Conservation (phyloP, 768 basidiomycete genomes). For the Panaeolus cyanescens region DNA sequence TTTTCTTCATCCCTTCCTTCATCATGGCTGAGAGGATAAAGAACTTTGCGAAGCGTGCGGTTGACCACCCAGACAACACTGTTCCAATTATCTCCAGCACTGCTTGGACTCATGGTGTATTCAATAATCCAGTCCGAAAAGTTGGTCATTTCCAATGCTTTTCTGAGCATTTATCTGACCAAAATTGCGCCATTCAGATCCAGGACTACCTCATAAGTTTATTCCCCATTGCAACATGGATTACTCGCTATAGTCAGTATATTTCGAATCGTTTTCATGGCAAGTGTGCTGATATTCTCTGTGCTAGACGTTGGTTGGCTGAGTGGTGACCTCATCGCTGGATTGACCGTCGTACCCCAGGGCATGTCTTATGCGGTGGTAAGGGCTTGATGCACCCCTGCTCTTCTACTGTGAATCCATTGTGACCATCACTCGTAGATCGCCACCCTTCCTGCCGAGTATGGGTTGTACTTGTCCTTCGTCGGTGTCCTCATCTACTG, state of each 20-base stretch:
- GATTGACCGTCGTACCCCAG: slow-evolving; percentile 94
- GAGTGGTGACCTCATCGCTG: slow-evolving; percentile 85
- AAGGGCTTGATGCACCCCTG: slow-evolving; percentile 6
- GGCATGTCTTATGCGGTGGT: slow-evolving; percentile 88
- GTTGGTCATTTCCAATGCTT: slow-evolving; percentile 37
- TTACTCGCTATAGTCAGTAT: slow-evolving; percentile 78
- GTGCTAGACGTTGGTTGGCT: slow-evolving; percentile 78
- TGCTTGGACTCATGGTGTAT: slow-evolving; percentile 49
- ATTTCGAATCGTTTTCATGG: neutral
- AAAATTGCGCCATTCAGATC: slow-evolving; percentile 37
- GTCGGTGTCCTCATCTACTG: slow-evolving; percentile 86
- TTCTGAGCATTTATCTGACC: slow-evolving; percentile 6
- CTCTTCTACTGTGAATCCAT: neutral
- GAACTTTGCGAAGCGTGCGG: slow-evolving; percentile 54
- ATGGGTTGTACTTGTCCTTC: slow-evolving; percentile 93
- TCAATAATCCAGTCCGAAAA: slow-evolving; percentile 46
- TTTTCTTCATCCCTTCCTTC: slow-evolving; percentile 5
- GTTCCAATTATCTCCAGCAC: slow-evolving; percentile 61
- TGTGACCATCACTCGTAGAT: slow-evolving; percentile 45
- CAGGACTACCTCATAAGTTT: slow-evolving; percentile 66
- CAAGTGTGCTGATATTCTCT: neutral
- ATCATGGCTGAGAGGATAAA: slow-evolving; percentile 37
- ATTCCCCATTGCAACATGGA: slow-evolving; percentile 88
- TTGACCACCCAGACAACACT: slow-evolving; percentile 60
- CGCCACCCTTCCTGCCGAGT: slow-evolving; percentile 83